These are phyloP conservation scores for Aspergillus bertholletiae DNA, from an alignment of 495 filamentous ascomycete species.

Conservation along the genomic window DNA sequence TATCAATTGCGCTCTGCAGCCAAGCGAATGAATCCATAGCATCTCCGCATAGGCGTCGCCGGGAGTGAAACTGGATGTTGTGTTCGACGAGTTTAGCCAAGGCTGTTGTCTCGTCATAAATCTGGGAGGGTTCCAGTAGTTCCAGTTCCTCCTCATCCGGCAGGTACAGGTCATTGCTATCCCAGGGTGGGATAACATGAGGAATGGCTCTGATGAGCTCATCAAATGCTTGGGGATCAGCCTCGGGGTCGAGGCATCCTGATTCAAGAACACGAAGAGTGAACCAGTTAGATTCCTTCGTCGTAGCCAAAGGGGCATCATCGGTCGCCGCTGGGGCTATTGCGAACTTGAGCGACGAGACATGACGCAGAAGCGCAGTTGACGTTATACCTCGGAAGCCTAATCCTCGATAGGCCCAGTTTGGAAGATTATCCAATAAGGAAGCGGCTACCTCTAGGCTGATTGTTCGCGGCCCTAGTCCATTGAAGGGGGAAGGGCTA, in stretches of 20 bases:
- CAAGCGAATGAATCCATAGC: slow-evolving; percentile 30
- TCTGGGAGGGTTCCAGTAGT: slow-evolving; percentile 22
- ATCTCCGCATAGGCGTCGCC: slow-evolving; percentile 20
- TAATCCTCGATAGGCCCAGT: slow-evolving; percentile 30
- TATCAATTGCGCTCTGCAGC: slow-evolving; percentile 36
- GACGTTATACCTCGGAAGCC: slow-evolving; percentile 23
- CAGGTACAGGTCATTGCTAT: slow-evolving; percentile 13
- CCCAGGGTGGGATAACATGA: slow-evolving; percentile 37
- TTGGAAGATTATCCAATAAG: slow-evolving; percentile 50
- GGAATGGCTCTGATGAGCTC: slow-evolving; percentile 28
- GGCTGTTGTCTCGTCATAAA: slow-evolving; percentile 38
- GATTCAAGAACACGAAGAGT: slow-evolving; percentile 52
- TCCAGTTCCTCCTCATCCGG: slow-evolving; percentile 19
- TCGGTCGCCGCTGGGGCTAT: slow-evolving; percentile 17
- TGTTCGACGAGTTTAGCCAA: slow-evolving; percentile 36
- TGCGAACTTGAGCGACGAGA: slow-evolving; percentile 22
- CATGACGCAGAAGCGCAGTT: slow-evolving; percentile 18
- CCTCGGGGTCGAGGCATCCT: slow-evolving; percentile 32
- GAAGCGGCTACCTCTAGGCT: slow-evolving; percentile 56
- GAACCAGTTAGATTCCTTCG: slow-evolving; percentile 42
- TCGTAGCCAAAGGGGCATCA: slow-evolving; percentile 21
- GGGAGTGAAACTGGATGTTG: slow-evolving; percentile 26
- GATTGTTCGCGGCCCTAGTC: slow-evolving; percentile 48
- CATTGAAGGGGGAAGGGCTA: slow-evolving; percentile 31
- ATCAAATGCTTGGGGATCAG: slow-evolving; percentile 39